A percentile compares a stretch with the other conserved stretches of the same genome.
Evolutionary conservation across 2,329 filamentous ascomycete genomes (phyloP).

Genomic region (Aspergillus ustus): DNA sequence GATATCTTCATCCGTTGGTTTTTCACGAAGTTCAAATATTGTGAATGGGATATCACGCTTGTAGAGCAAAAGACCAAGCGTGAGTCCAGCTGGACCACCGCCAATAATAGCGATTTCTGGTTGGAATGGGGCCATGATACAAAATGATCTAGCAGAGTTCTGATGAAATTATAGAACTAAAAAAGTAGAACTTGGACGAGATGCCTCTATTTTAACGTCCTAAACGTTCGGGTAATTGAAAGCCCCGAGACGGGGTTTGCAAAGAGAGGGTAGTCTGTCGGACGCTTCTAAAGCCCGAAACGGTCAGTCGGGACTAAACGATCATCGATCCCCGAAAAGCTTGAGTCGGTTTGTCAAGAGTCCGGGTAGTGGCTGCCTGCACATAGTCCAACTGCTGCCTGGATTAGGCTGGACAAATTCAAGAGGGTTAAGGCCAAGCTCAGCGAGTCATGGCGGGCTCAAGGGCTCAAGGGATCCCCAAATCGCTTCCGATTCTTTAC

Average conservation of each 20-base stretch:
- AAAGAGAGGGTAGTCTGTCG: background rate
- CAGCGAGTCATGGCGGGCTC: background rate
- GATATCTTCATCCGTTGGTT: conserved; percentile 16
- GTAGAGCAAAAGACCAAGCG: conserved; percentile 30
- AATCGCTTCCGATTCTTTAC: background rate
- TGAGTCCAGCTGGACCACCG: conserved; percentile 40
- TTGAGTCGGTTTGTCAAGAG: background rate
- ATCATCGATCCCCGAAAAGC: background rate
- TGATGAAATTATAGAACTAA: background rate
- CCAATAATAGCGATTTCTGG: conserved; percentile 12
- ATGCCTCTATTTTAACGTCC: background rate
- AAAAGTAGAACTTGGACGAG: background rate
- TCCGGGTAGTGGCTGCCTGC: too few species aligned
- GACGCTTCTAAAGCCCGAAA: background rate
- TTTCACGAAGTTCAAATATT: conserved; percentile 37
- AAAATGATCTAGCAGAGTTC: background rate
- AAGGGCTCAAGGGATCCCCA: background rate
- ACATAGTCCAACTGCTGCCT: background rate
- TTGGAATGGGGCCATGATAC: background rate
- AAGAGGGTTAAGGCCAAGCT: too few species aligned
- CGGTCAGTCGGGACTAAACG: too few species aligned
- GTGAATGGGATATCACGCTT: conserved; percentile 26
- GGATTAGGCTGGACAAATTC: background rate
- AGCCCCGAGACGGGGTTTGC: background rate
- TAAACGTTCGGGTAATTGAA: background rate